Conservation (phyloP, 2,329 filamentous ascomycete species). For the Teratosphaeria destructans region DNA sequence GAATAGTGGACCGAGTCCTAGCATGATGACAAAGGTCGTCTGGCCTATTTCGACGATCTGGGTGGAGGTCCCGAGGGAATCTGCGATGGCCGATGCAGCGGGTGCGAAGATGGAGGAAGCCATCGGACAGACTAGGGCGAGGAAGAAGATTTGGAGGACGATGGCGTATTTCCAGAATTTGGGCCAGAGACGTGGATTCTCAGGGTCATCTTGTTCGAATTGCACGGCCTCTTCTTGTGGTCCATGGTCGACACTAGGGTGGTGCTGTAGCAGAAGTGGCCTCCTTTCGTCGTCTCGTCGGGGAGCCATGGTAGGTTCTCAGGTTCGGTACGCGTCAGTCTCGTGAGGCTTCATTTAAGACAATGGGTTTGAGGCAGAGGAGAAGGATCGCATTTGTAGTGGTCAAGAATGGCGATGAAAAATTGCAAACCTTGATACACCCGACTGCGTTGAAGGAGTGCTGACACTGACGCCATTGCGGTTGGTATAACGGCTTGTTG, state of each 20-base stretch:
- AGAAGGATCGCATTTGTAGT: too few species aligned
- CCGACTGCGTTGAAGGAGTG: neutral
- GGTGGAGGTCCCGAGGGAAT: constrained; percentile 30
- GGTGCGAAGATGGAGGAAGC: neutral
- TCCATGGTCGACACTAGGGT: neutral
- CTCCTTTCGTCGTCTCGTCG: neutral
- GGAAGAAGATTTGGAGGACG: neutral
- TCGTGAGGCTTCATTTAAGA: too few species aligned
- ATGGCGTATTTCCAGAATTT: neutral
- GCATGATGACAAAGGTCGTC: constrained; percentile 39
- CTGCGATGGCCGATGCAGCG: constrained; percentile 25
- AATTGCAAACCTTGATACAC: neutral
- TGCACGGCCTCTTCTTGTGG: neutral
- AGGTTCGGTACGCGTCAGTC: too few species aligned
- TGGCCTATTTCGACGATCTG: constrained; percentile 36
- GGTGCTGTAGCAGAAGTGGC: neutral
- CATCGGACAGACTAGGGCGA: neutral
- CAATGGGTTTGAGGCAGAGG: too few species aligned
- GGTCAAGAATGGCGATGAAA: neutral
- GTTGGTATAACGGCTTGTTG: neutral
- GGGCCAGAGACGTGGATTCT: neutral
- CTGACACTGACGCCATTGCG: neutral
- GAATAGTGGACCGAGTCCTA: constrained; percentile 37
- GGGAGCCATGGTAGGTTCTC: neutral
- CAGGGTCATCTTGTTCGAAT: neutral